These are phyloP conservation scores for Lantana camara DNA, from an alignment of 257 asterid species.

Conservation along the genomic window DNA sequence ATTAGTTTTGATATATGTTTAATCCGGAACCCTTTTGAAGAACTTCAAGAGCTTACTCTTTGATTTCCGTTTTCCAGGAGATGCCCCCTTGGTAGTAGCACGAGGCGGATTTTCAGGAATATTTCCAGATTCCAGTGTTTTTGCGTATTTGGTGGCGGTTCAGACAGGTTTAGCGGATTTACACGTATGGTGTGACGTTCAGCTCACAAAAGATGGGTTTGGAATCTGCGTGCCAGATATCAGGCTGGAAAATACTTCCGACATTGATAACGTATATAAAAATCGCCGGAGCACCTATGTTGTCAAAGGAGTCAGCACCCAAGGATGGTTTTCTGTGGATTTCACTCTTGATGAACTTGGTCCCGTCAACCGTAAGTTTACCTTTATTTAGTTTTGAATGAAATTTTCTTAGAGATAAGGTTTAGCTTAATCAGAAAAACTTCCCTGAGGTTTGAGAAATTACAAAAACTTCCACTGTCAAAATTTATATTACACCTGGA, in stretches of 20 bases:
- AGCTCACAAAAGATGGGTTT: constrained; percentile 77
- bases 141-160: constrained; percentile 47
- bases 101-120: constrained; percentile 84
- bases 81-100: constrained; percentile 70
- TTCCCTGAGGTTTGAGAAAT: too few species aligned
- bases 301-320: constrained; percentile 54
- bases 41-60: not conserved
- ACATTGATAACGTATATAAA: not conserved
- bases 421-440: too few species aligned
- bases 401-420: too few species aligned
- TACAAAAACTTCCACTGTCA: too few species aligned
- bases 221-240: constrained; percentile 78
- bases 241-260: constrained; percentile 57
- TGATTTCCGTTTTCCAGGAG: constrained; percentile 48
- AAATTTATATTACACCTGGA: too few species aligned
- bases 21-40: not conserved
- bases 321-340: constrained; percentile 75
- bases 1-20: not conserved
- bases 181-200: constrained; percentile 76
- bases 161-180: constrained; percentile 37
- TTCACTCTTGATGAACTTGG: constrained; percentile 55
- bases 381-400: too few species aligned
- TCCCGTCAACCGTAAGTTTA: constrained; percentile 52
- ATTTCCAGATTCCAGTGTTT: constrained; percentile 68
- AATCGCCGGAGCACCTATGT: constrained; percentile 37